Percentiles rank a stretch among this genome's conserved stretches.
phyloP scores from a whole-genome alignment of 208 protist species.

The Pavlovales sp. region DNA sequence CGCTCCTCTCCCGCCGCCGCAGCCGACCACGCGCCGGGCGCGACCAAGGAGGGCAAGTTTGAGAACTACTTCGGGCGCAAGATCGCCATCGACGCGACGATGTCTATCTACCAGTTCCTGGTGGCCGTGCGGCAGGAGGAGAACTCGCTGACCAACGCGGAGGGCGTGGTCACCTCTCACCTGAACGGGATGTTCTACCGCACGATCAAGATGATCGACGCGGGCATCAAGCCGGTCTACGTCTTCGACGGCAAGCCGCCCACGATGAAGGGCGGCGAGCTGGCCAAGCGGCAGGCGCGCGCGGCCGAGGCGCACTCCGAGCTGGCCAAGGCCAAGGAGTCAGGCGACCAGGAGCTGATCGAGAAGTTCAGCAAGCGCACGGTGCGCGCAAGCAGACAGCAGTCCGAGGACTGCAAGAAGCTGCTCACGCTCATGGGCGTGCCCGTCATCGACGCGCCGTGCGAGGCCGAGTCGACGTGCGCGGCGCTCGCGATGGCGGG shows the following conservation, averaged over 20 bases:
- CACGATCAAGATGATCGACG: constrained; percentile 94
- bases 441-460: constrained; percentile 77
- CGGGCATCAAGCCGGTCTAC: constrained; percentile 90
- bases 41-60: constrained; percentile 83
- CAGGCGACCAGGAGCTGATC: constrained; percentile 65
- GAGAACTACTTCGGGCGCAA: constrained; percentile 91
- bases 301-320: constrained; percentile 81
- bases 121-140: constrained; percentile 67
- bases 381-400: constrained; percentile 83
- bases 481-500: constrained; percentile 87
- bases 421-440: constrained; percentile 97
- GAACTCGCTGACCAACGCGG: constrained; percentile 80
- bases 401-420: constrained; percentile 96
- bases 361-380: constrained; percentile 76
- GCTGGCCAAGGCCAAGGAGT: constrained; percentile 77
- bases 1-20: no score
- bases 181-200: constrained; percentile 94
- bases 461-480: constrained; percentile 69
- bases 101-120: constrained; percentile 99
- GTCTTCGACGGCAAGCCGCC: constrained; percentile 99
- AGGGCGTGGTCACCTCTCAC: constrained; percentile 92
- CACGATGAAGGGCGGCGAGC: constrained; percentile 83
- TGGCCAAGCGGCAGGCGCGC: constrained; percentile 64
- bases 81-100: constrained; percentile 98
- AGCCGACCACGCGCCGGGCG: constrained; percentile 45